Percentiles rank a stretch among this genome's conserved stretches.
These are phyloP conservation scores for Globisporangium heterothallicum DNA, from an alignment of 352 stramenopile species.

Conservation along the genomic window DNA sequence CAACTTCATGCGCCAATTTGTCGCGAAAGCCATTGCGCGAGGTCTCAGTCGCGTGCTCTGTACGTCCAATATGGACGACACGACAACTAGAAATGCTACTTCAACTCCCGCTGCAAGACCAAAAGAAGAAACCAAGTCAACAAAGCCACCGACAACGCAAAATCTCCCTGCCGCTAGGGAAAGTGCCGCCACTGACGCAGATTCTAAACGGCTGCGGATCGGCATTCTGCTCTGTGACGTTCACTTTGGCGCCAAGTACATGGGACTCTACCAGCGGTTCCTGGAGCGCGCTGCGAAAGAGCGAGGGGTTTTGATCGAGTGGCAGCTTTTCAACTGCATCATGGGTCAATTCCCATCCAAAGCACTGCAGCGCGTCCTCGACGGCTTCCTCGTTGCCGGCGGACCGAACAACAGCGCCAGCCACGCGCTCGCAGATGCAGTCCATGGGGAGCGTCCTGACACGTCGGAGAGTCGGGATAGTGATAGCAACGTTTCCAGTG, in stretches of 20 bases:
- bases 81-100: neutral
- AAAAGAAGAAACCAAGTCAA: neutral
- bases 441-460: neutral
- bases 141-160: slow-evolving; percentile 5
- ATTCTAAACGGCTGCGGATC: slow-evolving; percentile 16
- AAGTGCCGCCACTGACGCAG: neutral
- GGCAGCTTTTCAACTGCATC: slow-evolving; percentile 34
- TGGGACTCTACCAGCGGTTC: slow-evolving; percentile 29
- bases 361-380: slow-evolving; percentile 19
- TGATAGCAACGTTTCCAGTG: too few relatives aligned
- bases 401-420: slow-evolving; percentile 18
- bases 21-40: slow-evolving; percentile 20
- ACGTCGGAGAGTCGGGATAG: slow-evolving; percentile 5
- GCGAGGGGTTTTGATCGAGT: slow-evolving; percentile 21
- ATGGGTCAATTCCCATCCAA: slow-evolving; percentile 28
- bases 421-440: neutral
- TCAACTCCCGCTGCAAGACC: too few relatives aligned
- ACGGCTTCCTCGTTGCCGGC: slow-evolving; percentile 30
- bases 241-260: slow-evolving; percentile 36
- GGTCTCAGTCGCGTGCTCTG: slow-evolving; percentile 32
- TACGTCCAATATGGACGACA: slow-evolving; percentile 23
- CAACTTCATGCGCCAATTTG: slow-evolving; percentile 26
- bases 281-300: slow-evolving; percentile 24
- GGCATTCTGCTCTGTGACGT: slow-evolving; percentile 33
- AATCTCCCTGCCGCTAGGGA: neutral